Evolutionary conservation across 768 basidiomycete genomes (phyloP).

Genomic region (Macrolepiota dolichaula): DNA sequence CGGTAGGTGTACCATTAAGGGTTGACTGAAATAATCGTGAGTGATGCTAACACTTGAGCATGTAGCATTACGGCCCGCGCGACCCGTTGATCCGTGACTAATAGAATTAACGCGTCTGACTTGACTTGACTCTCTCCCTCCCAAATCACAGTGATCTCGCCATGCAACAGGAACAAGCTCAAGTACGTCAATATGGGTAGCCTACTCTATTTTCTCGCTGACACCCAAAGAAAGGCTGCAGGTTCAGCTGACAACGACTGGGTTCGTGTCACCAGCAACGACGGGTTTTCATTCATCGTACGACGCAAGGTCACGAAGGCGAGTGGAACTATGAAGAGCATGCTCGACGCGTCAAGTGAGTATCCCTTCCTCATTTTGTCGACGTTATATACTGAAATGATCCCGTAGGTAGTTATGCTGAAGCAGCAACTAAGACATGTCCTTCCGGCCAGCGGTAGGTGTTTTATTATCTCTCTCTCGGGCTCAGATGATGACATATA

Average conservation of each 20-base stretch:
- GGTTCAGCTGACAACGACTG: constrained; percentile 44
- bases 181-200: not conserved
- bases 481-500: not conserved
- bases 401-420: constrained; percentile 63
- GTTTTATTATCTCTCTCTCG: not conserved
- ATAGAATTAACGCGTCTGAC: not conserved
- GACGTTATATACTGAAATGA: constrained; percentile 5
- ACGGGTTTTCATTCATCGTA: constrained; percentile 81
- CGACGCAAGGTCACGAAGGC: constrained; percentile 68
- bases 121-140: not conserved
- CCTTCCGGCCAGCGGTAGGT: constrained; percentile 68
- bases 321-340: constrained; percentile 80
- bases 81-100: not conserved
- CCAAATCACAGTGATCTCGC: not conserved
- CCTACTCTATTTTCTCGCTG: not conserved
- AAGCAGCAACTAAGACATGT: constrained; percentile 70
- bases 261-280: constrained; percentile 73
- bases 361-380: constrained; percentile 6
- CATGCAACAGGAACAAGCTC: not conserved
- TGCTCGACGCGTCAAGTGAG: constrained; percentile 72
- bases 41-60: too few relatives aligned
- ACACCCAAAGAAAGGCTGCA: constrained; percentile 8
- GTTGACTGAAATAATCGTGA: too few relatives aligned
- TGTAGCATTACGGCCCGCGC: too few relatives aligned
- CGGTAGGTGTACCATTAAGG: too few relatives aligned